Evolutionary conservation across 2,329 filamentous ascomycete species (phyloP), one percentile per base, ranked within the genome.

Genomic region (Curvularia sp.): DNA sequence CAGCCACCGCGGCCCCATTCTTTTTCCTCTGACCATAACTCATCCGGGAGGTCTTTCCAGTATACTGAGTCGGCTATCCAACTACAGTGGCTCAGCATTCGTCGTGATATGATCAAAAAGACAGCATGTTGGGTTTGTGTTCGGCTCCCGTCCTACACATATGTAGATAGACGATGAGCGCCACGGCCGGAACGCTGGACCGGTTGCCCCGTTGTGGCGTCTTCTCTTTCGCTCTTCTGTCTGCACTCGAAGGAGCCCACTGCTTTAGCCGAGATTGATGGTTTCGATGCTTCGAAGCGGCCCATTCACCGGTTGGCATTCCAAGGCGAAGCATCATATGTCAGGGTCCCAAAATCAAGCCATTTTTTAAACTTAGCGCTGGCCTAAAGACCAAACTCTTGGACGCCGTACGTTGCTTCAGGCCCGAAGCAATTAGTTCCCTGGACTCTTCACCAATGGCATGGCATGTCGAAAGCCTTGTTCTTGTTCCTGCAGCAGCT

Each of bases 181-280:
- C 42, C 42, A 46, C 52, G 38, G 18, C 52, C 62, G 67, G 69
- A 39, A 64, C 33, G 15, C 57, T 63, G 64, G 53, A 57, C 65
- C 66, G 67, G 49, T 38, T 28, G 52, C 47, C 60, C 68, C 57
- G 53, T 39, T 46, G 55, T 57, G 54, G 57, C 44, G 57, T 42
- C 7, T 30, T 22, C 26, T 48, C 48, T 20, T 47, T 52, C 28
- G 18, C 43, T 49, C 28, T 22, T 56, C 30, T 48, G 43, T 26
- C 50, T 33, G 24, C 42, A 30, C 41, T 55, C 33, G 3, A 46
- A 55, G 52, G 33, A 28, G 44, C 55, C 47, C 43, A 51, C 12
- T 51, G 20, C 9, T 57, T 64, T 67, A 71, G 60, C 66, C 70
- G 69, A 72, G 53, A 71, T 71, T 59, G 59, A 70, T 53, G 47